These are phyloP conservation scores for Agastache rugosa DNA, from an alignment of 257 asterid species.

Conservation along the genomic window DNA sequence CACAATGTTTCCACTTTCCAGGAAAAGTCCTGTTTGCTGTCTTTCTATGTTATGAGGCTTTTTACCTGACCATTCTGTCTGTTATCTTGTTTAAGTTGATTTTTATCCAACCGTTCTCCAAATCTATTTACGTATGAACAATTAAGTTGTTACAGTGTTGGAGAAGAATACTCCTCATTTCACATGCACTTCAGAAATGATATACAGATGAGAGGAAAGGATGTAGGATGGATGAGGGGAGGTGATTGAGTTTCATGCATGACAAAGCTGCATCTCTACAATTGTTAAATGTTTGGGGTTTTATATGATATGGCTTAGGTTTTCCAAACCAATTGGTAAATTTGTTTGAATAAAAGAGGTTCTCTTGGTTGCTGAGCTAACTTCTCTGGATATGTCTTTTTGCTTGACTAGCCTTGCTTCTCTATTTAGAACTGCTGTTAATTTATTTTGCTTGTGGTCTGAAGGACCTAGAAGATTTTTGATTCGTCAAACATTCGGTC, in stretches of 20 bases:
- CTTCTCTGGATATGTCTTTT: neutral
- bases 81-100: constrained; percentile 1
- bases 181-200: neutral
- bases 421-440: constrained; percentile 30
- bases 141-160: constrained; percentile 7
- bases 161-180: neutral
- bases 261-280: neutral
- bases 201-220: neutral
- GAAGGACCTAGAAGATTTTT: constrained; percentile 93
- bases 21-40: neutral
- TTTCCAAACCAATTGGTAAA: constrained; percentile 16
- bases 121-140: constrained; percentile 1
- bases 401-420: constrained; percentile 28
- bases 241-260: neutral
- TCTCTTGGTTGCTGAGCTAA: constrained; percentile 1
- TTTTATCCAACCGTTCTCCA: neutral
- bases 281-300: constrained; percentile 5
- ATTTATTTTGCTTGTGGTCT: constrained; percentile 35
- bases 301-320: constrained; percentile 10
- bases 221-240: neutral
- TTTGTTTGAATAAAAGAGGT: neutral
- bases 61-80: constrained; percentile 3
- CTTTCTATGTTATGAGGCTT: constrained; percentile 11
- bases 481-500: constrained; percentile 85
- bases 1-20: constrained; percentile 1